Evolutionary conservation across 305 asterid species (phyloP).

Genomic region (Nicotiana rustica): DNA sequence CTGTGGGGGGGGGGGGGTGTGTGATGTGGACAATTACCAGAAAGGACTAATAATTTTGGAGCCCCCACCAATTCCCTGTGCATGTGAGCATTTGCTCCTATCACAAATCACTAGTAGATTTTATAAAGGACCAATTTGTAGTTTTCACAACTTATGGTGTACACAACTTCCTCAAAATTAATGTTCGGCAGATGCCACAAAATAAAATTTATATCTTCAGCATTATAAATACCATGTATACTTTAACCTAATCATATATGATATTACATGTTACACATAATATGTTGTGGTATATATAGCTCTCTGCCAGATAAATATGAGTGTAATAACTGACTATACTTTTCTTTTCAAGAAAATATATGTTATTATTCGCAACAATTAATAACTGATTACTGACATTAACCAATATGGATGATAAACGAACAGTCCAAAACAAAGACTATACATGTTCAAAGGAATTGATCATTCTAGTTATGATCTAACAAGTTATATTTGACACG

Average conservation of each 20-base stretch:
- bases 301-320: not conserved
- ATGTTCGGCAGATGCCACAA: not conserved
- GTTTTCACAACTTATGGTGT: slow-evolving; percentile 22
- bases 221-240: not conserved
- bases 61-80: slow-evolving; percentile 38
- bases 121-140: not conserved
- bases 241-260: not conserved
- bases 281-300: not conserved
- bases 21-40: slow-evolving; percentile 46
- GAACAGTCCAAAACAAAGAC: too few relatives aligned
- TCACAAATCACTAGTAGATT: slow-evolving; percentile 6
- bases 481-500: not conserved
- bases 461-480: not conserved
- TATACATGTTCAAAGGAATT: too few relatives aligned
- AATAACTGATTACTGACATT: not conserved
- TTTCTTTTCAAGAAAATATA: not conserved
- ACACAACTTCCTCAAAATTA: slow-evolving; percentile 19
- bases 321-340: not conserved
- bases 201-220: not conserved
- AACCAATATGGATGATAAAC: too few relatives aligned
- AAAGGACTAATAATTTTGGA: slow-evolving; percentile 27
- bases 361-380: not conserved
- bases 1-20: too few relatives aligned
- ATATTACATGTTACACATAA: not conserved
- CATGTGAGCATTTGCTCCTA: slow-evolving; percentile 33